Evolutionary conservation across 768 basidiomycete genomes (phyloP).

Genomic region (Lactarius hengduanensis): DNA sequence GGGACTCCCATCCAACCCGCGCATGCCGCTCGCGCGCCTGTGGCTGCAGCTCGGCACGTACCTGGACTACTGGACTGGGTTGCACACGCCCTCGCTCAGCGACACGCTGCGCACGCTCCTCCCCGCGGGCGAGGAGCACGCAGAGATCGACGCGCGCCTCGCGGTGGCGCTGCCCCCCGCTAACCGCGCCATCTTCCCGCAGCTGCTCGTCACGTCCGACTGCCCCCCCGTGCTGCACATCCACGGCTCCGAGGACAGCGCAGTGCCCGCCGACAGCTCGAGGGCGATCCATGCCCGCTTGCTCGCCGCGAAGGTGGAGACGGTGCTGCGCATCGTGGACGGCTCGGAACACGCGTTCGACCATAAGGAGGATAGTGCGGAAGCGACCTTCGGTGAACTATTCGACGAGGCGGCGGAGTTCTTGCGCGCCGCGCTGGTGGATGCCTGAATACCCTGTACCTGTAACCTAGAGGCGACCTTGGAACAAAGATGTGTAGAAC

Average conservation of each 20-base stretch:
- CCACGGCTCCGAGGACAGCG: constrained; percentile 50
- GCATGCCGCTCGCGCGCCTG: constrained; percentile 56
- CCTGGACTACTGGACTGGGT: constrained; percentile 58
- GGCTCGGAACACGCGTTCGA: constrained; percentile 59
- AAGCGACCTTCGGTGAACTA: constrained; percentile 42
- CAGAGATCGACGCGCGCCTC: background rate
- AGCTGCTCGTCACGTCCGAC: constrained; percentile 37
- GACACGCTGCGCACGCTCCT: constrained; percentile 36
- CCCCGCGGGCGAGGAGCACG: background rate
- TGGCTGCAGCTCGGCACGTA: constrained; percentile 58
- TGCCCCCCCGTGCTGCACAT: constrained; percentile 51
- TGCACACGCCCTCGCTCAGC: constrained; percentile 48
- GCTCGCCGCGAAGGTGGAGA: constrained; percentile 37
- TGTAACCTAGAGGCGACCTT: background rate
- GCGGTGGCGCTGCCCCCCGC: constrained; percentile 32
- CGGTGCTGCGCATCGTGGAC: constrained; percentile 40
- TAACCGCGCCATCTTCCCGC: constrained; percentile 46
- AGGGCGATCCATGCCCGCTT: constrained; percentile 38
- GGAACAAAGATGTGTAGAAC: background rate
- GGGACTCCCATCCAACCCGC: constrained; percentile 60
- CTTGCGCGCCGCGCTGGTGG: constrained; percentile 26
- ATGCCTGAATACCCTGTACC: background rate
- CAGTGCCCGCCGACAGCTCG: constrained; percentile 46
- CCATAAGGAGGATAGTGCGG: constrained; percentile 44
- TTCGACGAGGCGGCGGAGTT: constrained; percentile 36